Evolutionary conservation across 192 early-diverging fungal species (phyloP).

Genomic region (Podila verticillata): DNA sequence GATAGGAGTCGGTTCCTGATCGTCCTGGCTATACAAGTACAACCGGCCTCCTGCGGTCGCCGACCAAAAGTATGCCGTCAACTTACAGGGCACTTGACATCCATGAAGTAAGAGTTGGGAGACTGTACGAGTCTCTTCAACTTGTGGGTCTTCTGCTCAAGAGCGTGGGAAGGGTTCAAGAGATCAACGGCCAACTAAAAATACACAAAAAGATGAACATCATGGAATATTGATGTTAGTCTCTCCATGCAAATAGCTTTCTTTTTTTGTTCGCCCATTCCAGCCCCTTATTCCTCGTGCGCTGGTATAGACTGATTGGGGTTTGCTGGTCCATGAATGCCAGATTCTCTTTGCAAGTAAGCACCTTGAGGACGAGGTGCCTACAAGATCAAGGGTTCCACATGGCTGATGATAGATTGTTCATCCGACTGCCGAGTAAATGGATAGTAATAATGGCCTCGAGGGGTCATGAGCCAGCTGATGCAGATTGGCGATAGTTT

Average conservation of each 20-base stretch:
- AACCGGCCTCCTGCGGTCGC: no score
- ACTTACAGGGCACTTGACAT: constrained; percentile 89
- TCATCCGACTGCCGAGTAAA: neutral
- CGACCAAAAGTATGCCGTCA: neutral
- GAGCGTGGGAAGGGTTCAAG: constrained; percentile 86
- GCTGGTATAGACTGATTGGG: no score
- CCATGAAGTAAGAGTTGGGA: constrained; percentile 99
- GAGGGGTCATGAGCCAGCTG: neutral
- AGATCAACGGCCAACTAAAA: constrained; percentile 91
- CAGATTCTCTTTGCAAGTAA: no score
- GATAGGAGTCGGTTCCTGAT: no score
- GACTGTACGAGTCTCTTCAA: constrained; percentile 96
- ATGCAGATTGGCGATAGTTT: no score
- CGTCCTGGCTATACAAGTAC: no score
- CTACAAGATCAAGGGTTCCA: constrained; percentile 1
- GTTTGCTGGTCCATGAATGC: no score
- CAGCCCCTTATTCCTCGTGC: no score
- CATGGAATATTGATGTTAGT: constrained; percentile 26
- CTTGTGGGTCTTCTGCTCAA: constrained; percentile 90
- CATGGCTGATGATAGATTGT: neutral
- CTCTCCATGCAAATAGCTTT: constrained; percentile 3
- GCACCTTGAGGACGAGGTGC: neutral
- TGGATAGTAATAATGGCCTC: neutral
- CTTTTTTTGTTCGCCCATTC: no score
- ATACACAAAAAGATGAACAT: neutral